These are phyloP conservation scores for Alternaria ethzedia DNA, from an alignment of 2,329 filamentous ascomycete species.

Conservation along the genomic window DNA sequence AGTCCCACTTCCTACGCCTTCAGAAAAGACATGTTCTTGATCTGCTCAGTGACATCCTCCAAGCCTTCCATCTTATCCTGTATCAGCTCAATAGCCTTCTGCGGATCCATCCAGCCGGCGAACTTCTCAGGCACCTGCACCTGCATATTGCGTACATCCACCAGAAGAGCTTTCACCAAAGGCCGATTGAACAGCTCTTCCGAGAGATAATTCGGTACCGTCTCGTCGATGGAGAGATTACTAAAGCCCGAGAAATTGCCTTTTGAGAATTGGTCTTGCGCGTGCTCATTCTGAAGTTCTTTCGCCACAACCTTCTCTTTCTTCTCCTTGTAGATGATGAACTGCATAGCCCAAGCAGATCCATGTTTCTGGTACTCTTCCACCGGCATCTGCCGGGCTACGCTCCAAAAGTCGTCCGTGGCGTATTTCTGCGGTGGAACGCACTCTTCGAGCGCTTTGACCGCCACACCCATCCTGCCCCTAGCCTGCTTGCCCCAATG, in stretches of 20 bases:
- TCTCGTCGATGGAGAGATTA: not conserved
- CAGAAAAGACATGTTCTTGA: not conserved
- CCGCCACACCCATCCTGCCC: not conserved
- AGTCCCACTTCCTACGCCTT: not conserved
- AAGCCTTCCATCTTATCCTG: not conserved
- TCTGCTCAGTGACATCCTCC: not conserved
- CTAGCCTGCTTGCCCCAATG: not conserved
- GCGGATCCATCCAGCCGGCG: not conserved
- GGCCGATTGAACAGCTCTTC: slow-evolving; percentile 1
- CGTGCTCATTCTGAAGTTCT: too few species aligned
- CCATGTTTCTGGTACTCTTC: not conserved
- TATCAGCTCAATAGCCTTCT: not conserved
- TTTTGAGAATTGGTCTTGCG: not conserved
- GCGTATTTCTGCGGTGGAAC: not conserved
- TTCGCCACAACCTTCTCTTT: not conserved
- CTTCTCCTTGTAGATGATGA: not conserved
- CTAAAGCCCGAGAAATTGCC: not conserved
- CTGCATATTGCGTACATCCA: not conserved
- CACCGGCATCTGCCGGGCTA: not conserved
- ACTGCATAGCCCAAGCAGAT: slow-evolving; percentile 6
- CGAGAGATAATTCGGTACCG: not conserved
- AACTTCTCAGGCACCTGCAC: not conserved
- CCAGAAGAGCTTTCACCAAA: not conserved
- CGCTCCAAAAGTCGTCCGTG: not conserved
- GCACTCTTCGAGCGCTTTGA: not conserved